phyloP scores from a whole-genome alignment of 345 rosid species.

The Draba incana region DNA sequence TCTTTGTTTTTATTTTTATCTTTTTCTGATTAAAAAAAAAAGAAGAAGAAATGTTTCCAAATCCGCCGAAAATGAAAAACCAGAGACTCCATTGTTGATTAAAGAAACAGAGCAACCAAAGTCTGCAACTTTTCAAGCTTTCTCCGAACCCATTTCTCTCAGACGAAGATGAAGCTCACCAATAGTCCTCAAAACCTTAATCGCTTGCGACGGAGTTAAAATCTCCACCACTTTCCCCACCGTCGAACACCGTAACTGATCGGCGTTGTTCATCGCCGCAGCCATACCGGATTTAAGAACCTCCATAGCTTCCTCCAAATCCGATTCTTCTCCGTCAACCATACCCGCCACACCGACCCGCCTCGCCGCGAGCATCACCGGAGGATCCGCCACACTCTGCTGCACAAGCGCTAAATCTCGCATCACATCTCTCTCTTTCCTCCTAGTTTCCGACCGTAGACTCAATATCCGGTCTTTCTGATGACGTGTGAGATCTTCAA shows the following conservation, averaged over 20 bases:
- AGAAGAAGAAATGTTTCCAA: not conserved
- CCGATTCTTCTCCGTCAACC: conserved; percentile 35
- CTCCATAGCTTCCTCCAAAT: conserved; percentile 39
- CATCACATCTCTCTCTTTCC: conserved; percentile 41
- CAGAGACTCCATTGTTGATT: conserved; percentile 10
- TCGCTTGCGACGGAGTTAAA: conserved; percentile 35
- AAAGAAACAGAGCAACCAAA: conserved; percentile 1
- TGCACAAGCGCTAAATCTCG: conserved; percentile 39
- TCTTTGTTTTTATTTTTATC: too few relatives aligned
- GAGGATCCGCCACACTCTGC: conserved; percentile 44
- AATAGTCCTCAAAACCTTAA: conserved; percentile 32
- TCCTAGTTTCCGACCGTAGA: conserved; percentile 31
- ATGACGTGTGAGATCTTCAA: conserved; percentile 25
- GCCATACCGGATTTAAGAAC: conserved; percentile 38
- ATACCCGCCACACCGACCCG: conserved; percentile 33
- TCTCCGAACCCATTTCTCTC: conserved; percentile 26
- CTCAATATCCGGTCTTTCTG: conserved; percentile 31
- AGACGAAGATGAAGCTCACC: conserved; percentile 38
- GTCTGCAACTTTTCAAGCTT: not conserved
- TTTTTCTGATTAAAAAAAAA: too few relatives aligned
- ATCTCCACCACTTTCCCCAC: conserved; percentile 45
- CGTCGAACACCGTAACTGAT: conserved; percentile 40
- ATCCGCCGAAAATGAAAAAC: not conserved
- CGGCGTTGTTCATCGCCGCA: conserved; percentile 36
- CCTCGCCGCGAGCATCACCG: conserved; percentile 43